These are phyloP conservation scores for Hymenoscyphus repandus DNA, from an alignment of 2,329 filamentous ascomycete genomes.

Conservation along the genomic window DNA sequence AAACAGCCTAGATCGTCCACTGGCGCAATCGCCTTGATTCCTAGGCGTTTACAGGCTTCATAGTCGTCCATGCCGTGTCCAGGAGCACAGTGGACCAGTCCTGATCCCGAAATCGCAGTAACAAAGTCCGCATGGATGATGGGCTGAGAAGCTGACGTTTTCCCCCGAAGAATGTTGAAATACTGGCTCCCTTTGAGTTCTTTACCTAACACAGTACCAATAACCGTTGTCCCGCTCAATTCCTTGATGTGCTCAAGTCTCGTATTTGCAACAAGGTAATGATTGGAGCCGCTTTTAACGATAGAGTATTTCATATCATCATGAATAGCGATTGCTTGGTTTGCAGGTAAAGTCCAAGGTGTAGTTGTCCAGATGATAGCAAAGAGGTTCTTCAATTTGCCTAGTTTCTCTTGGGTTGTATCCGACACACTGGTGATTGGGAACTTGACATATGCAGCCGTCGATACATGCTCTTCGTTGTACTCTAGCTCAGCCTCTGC, in stretches of 20 bases:
- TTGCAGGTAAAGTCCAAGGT: slow-evolving; percentile 93
- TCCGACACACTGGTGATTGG: slow-evolving; percentile 51
- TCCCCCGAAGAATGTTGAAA: slow-evolving; percentile 61
- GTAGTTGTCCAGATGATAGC: slow-evolving; percentile 99
- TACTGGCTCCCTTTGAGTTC: slow-evolving; percentile 64
- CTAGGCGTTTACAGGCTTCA: slow-evolving; percentile 65
- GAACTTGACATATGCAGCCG: slow-evolving; percentile 75
- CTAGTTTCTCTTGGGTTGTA: slow-evolving; percentile 37
- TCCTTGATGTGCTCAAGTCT: slow-evolving; percentile 56
- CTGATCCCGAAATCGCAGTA: slow-evolving; percentile 82
- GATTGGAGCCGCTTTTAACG: slow-evolving; percentile 50
- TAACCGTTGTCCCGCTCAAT: slow-evolving; percentile 38
- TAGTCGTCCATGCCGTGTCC: slow-evolving; percentile 98
- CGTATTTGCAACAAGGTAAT: slow-evolving; percentile 66
- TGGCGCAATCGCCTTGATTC: slow-evolving; percentile 72
- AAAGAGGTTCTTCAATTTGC: slow-evolving; percentile 44
- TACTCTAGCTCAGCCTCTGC: slow-evolving; percentile 85
- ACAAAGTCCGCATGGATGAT: slow-evolving; percentile 87
- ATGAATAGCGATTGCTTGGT: slow-evolving; percentile 81
- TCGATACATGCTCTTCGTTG: slow-evolving; percentile 66
- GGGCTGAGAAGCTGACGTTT: slow-evolving; percentile 52
- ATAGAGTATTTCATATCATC: slow-evolving; percentile 68
- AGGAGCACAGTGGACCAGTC: slow-evolving; percentile 89
- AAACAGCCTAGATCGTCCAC: slow-evolving; percentile 79
- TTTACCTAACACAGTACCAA: slow-evolving; percentile 55